A percentile compares a stretch with the other conserved stretches of the same genome.
These are phyloP conservation scores for Psilocybe azurescens DNA, from an alignment of 768 basidiomycete species.

Conservation along the genomic window DNA sequence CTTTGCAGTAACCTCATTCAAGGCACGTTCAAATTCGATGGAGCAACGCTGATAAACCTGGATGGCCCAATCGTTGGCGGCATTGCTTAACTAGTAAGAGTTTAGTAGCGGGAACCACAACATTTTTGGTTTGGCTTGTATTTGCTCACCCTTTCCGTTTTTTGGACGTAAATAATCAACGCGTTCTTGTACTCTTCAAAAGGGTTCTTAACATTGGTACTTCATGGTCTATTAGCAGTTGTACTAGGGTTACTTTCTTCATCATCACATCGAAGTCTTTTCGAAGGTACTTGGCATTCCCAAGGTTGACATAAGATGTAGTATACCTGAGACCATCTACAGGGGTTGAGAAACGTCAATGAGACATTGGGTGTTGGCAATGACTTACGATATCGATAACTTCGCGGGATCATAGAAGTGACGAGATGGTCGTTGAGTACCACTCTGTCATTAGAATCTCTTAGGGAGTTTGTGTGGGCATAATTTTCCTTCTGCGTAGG, in stretches of 20 bases:
- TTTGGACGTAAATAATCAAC: background rate
- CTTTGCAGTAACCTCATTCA: constrained; percentile 6
- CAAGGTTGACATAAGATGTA: constrained; percentile 14
- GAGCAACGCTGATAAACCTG: constrained; percentile 19
- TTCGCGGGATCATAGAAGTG: constrained; percentile 22
- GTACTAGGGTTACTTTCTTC: constrained; percentile 25
- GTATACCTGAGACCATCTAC: constrained; percentile 26
- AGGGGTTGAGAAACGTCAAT: background rate
- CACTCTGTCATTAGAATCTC: constrained; percentile 3
- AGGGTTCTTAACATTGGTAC: constrained; percentile 20
- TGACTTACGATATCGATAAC: constrained; percentile 26
- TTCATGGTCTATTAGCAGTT: constrained; percentile 16
- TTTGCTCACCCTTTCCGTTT: constrained; percentile 14
- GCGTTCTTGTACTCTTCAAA: constrained; percentile 18
- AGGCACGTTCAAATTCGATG: constrained; percentile 14
- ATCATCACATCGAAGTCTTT: constrained; percentile 24
- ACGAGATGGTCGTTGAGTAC: constrained; percentile 16
- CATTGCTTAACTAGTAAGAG: constrained; percentile 2
- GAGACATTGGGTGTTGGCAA: background rate
- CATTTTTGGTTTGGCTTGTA: background rate
- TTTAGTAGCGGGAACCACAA: background rate
- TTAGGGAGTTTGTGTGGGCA: constrained; percentile 7
- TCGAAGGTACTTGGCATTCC: constrained; percentile 21
- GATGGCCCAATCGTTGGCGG: constrained; percentile 25
- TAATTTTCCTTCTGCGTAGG: constrained; percentile 12